These are phyloP conservation scores for Umbelopsis sp. DNA, from an alignment of 192 early-diverging fungal species.

Conservation along the genomic window DNA sequence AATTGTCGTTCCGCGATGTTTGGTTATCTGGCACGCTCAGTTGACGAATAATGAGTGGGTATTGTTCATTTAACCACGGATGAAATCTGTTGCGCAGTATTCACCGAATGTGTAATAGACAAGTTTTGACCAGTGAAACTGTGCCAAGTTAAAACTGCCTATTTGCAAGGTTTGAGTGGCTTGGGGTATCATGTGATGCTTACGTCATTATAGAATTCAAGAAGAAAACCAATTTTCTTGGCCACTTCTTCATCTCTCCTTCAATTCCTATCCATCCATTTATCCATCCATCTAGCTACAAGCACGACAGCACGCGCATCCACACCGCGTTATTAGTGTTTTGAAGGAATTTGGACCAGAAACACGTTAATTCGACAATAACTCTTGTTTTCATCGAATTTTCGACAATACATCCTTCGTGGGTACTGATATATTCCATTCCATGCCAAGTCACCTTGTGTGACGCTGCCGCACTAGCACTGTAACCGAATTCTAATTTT, in stretches of 20 bases:
- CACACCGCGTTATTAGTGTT: slow-evolving; percentile 10
- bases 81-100: background rate
- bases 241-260: slow-evolving; percentile 10
- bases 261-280: slow-evolving; percentile 23
- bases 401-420: slow-evolving; percentile 9
- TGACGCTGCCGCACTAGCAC: slow-evolving; percentile 20
- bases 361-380: slow-evolving; percentile 20
- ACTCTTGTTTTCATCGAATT: background rate
- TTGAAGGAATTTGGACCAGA: slow-evolving; percentile 16
- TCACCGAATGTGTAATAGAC: background rate
- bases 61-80: background rate
- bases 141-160: slow-evolving; percentile 12
- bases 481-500: slow-evolving; percentile 27
- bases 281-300: slow-evolving; percentile 14
- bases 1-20: background rate
- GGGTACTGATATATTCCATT: slow-evolving; percentile 14
- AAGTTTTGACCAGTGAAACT: slow-evolving; percentile 19
- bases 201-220: slow-evolving; percentile 20
- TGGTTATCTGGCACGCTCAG: too few relatives aligned
- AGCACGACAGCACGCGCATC: slow-evolving; percentile 20
- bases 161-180: slow-evolving; percentile 24
- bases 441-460: slow-evolving; percentile 2
- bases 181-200: slow-evolving; percentile 15
- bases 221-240: slow-evolving; percentile 13
- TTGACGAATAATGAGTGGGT: too few relatives aligned